phyloP scores from a whole-genome alignment of 371 early-diverging fungal genomes.

The Mortierella sp. region DNA sequence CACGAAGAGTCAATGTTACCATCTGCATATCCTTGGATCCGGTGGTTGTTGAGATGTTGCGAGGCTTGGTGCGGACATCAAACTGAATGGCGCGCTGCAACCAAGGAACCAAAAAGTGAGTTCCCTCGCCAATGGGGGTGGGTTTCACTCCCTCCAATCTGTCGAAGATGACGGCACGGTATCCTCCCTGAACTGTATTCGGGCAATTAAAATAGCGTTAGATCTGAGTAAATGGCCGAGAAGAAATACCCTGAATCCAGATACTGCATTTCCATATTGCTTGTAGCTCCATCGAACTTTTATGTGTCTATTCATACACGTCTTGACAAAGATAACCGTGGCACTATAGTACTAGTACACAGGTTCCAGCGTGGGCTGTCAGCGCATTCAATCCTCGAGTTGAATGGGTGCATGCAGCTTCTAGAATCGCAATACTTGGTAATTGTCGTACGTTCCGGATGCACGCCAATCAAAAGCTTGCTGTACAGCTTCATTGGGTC shows the following conservation, averaged over 20 bases:
- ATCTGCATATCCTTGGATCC: slow-evolving; percentile 93
- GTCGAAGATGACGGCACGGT: slow-evolving; percentile 97
- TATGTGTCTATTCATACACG: too few species aligned
- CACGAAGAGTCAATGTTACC: slow-evolving; percentile 90
- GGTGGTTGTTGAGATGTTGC: slow-evolving; percentile 97
- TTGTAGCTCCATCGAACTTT: background rate
- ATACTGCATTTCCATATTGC: too few species aligned
- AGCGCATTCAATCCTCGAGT: too few species aligned
- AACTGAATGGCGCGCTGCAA: slow-evolving; percentile 83
- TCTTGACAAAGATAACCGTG: too few species aligned
- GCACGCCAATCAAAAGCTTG: too few species aligned
- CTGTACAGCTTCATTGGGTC: background rate
- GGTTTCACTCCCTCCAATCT: slow-evolving; percentile 93
- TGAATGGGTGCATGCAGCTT: too few species aligned
- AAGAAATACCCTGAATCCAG: too few species aligned
- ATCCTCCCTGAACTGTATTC: slow-evolving; percentile 90
- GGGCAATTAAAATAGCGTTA: background rate
- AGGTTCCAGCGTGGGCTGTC: too few species aligned
- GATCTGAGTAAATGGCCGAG: background rate
- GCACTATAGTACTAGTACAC: too few species aligned
- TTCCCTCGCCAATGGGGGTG: slow-evolving; percentile 90
- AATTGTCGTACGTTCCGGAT: too few species aligned
- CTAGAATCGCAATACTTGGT: too few species aligned
- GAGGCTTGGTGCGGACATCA: slow-evolving; percentile 94
- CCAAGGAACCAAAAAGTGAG: slow-evolving; percentile 98